phyloP scores from a whole-genome alignment of 1,284 basidiomycete species.

The Rhodofomes roseus region DNA sequence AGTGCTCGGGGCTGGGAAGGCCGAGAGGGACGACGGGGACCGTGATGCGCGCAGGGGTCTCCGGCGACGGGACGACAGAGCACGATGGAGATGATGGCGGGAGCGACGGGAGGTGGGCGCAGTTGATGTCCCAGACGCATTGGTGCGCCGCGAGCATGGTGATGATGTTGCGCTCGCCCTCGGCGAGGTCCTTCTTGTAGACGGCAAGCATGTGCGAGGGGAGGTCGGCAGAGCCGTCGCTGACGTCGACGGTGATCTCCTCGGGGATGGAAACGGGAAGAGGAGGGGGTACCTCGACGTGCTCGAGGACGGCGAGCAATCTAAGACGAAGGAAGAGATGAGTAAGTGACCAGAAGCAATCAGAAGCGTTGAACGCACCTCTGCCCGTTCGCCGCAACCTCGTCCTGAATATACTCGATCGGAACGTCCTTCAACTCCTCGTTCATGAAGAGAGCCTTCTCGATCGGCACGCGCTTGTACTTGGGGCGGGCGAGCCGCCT shows the following conservation, averaged over 20 bases:
- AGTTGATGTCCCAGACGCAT: slow-evolving; percentile 49
- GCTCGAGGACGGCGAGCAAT: slow-evolving; percentile 8
- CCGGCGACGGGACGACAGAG: slow-evolving; percentile 33
- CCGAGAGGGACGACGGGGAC: slow-evolving; percentile 62
- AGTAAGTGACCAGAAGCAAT: background rate
- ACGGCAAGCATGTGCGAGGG: slow-evolving; percentile 57
- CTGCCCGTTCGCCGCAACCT: slow-evolving; percentile 25
- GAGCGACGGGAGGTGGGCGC: slow-evolving; percentile 43
- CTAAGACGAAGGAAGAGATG: background rate
- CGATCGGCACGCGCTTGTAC: slow-evolving; percentile 23
- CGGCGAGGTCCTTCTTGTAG: slow-evolving; percentile 26
- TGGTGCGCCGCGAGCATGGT: slow-evolving; percentile 51
- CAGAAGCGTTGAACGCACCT: slow-evolving; percentile 24
- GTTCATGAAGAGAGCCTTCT: slow-evolving; percentile 27
- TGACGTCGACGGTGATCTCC: slow-evolving; percentile 21
- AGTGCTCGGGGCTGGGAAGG: slow-evolving; percentile 61
- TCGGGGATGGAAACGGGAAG: slow-evolving; percentile 15
- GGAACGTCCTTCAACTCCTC: slow-evolving; percentile 30
- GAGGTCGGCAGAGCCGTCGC: slow-evolving; percentile 30
- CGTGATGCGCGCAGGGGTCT: slow-evolving; percentile 24
- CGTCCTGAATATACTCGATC: slow-evolving; percentile 34
- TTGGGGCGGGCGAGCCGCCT: slow-evolving; percentile 31
- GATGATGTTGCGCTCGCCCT: slow-evolving; percentile 32
- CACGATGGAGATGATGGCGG: slow-evolving; percentile 17
- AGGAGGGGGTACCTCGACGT: slow-evolving; percentile 11